A percentile compares a stretch with the other conserved stretches of the same genome.
Evolutionary conservation across 1,284 basidiomycete species (phyloP).

Genomic region (Cutaneotrichosporon daszewskae): DNA sequence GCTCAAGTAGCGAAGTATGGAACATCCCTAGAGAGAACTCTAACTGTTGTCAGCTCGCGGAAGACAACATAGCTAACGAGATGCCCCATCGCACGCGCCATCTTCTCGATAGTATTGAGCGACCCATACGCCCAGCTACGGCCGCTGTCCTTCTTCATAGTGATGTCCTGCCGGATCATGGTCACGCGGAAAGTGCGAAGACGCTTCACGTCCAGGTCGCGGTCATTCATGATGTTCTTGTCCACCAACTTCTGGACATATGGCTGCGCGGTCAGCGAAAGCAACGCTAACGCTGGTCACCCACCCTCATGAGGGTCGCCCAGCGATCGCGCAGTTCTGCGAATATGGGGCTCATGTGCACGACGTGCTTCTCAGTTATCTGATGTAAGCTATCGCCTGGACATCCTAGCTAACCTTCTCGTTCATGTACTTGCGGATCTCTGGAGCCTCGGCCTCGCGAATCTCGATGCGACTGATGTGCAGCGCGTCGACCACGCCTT

Average conservation of each 20-base stretch:
- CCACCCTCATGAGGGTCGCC: constrained; percentile 65
- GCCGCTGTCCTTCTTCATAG: constrained; percentile 18
- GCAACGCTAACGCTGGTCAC: constrained; percentile 15
- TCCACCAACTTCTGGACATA: constrained; percentile 37
- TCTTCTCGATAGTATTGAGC: constrained; percentile 40
- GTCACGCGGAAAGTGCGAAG: constrained; percentile 39
- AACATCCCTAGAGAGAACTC: constrained; percentile 79
- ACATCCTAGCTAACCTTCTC: constrained; percentile 60
- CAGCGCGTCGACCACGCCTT: constrained; percentile 85
- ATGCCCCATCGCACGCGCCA: constrained; percentile 75
- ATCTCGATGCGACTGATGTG: constrained; percentile 97
- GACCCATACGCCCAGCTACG: constrained; percentile 28
- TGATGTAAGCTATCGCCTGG: constrained; percentile 5
- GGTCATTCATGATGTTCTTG: constrained; percentile 33
- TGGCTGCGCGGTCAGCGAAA: constrained; percentile 23
- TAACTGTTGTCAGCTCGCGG: constrained; percentile 52
- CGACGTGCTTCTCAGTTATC: constrained; percentile 56
- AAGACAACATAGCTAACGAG: constrained; percentile 53
- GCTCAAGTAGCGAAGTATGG: constrained; percentile 55
- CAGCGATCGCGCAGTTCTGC: constrained; percentile 39
- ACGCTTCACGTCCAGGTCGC: constrained; percentile 38
- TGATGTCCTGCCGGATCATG: constrained; percentile 34
- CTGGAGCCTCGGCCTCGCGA: constrained; percentile 82
- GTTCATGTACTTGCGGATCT: constrained; percentile 80
- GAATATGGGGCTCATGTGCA: constrained; percentile 56